Base-by-base conservation (phyloP, 495 filamentous ascomycete genomes). In the Penicillium bialowiezense region DNA sequence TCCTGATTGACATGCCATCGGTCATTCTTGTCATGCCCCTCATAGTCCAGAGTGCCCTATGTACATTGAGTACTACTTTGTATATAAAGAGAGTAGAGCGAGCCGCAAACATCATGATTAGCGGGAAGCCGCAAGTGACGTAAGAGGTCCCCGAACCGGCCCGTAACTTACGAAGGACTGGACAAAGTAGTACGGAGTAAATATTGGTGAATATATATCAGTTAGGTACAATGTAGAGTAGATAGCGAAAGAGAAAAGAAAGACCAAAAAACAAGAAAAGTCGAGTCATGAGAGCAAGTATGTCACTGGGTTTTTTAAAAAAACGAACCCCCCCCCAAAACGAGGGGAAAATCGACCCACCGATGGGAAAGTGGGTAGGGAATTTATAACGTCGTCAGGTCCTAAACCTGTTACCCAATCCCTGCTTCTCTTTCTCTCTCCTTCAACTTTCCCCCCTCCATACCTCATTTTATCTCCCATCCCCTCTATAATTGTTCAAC, bases 321-420 rank as follows among this genome's bases (percentile, higher is more conserved):
- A 24, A 45, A 56, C 39, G 37, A 54, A 36, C 43, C 29, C 21
- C 43, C 56, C 51, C 51, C 21, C 50, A 29, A 60, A 54, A 59
- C 53, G 52, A 62, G 62, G 65, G 67, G 65, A 58, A 55, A 63
- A 70, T 66, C 29, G 66, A 71, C 64, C 68, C 68, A 71, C 68
- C 41, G 51, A 67, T 63, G 63, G 54, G 52, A 59, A 55, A 56
- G 51, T 58, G 62, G 56, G 60, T 66, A 55, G 55, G 57, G 51
- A 64, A 60, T 64, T 71, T 69, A 68, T 67, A 69, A 69, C 57
- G 54, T 67, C 58, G 58, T 52, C 41, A 36, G 51, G 46, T 54
- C 58, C 62, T 48, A 57, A 52, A 41, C 50, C 52, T 49, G 48
- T 37, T 51, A 44, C 48, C 40, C 43, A 41, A 37, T 46, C 45